phyloP scores from a whole-genome alignment of 192 early-diverging fungal genomes.

The Gigaspora rosea region DNA sequence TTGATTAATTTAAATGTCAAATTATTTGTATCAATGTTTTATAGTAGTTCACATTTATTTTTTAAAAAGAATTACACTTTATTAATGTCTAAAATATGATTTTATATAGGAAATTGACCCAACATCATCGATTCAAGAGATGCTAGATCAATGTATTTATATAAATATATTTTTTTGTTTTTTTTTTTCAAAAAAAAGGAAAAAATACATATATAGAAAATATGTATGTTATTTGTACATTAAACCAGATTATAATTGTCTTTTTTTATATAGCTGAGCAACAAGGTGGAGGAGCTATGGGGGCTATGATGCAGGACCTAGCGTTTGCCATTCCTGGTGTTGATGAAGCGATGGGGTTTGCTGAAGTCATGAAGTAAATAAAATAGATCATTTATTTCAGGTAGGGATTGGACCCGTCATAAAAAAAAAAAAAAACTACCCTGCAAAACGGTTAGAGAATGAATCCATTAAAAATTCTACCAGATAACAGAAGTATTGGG shows the following conservation, averaged over 20 bases:
- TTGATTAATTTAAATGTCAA: not conserved
- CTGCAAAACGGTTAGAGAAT: too few species aligned
- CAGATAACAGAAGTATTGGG: too few species aligned
- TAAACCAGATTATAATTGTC: not conserved
- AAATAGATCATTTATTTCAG: not conserved
- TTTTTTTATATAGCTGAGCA: conserved; percentile 56
- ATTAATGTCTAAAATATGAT: not conserved
- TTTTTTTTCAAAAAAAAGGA: conserved; percentile 16
- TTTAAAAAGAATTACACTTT: not conserved
- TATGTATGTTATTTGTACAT: not conserved
- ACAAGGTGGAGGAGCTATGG: conserved; percentile 68
- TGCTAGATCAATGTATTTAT: conserved; percentile 85
- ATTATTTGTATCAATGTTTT: not conserved
- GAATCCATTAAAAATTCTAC: too few species aligned
- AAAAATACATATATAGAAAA: not conserved
- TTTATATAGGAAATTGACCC: conserved; percentile 94
- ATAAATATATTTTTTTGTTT: not conserved
- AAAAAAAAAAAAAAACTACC: too few species aligned
- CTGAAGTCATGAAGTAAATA: conserved; percentile 98
- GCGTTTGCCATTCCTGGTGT: conserved; percentile 99
- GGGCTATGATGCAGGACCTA: conserved; percentile 93
- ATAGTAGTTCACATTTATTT: not conserved
- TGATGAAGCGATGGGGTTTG: conserved; percentile 99
- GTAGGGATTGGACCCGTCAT: too few species aligned
- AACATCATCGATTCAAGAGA: conserved; percentile 95